These are phyloP conservation scores for Pulveroboletus sp. DNA, from an alignment of 768 basidiomycete genomes.

Conservation along the genomic window DNA sequence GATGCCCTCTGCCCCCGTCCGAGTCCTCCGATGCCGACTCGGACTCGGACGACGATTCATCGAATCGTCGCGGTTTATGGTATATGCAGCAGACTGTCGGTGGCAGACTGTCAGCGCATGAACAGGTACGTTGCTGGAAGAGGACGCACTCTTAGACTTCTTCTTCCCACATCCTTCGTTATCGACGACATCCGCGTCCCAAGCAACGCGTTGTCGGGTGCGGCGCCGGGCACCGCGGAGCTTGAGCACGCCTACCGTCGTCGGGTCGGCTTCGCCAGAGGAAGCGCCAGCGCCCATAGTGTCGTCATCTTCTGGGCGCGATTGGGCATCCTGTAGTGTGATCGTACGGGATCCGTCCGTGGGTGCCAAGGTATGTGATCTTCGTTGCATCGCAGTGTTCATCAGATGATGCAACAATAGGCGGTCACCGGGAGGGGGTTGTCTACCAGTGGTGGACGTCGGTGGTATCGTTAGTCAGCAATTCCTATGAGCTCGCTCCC, in stretches of 20 bases:
- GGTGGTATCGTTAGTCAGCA: constrained; percentile 26
- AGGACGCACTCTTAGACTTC: constrained; percentile 90
- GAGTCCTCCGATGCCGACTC: constrained; percentile 41
- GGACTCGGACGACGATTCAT: constrained; percentile 74
- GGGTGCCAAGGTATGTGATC: constrained; percentile 40
- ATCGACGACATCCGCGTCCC: constrained; percentile 84
- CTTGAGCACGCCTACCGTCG: constrained; percentile 48
- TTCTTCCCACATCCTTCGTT: constrained; percentile 89
- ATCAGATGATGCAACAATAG: constrained; percentile 10
- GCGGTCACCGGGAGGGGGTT: no score
- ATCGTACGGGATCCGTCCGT: constrained; percentile 54
- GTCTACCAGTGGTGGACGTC: no score
- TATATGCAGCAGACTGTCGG: constrained; percentile 92
- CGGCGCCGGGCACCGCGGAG: constrained; percentile 52
- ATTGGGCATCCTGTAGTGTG: constrained; percentile 40
- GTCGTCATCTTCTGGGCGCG: constrained; percentile 27
- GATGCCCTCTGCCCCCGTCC: constrained; percentile 1
- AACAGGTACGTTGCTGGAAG: not conserved
- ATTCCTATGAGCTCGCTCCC: no score
- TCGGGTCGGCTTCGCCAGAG: constrained; percentile 17
- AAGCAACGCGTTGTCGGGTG: constrained; percentile 60
- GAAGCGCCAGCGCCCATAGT: constrained; percentile 12
- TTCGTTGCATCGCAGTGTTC: constrained; percentile 23
- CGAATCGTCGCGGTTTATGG: constrained; percentile 73
- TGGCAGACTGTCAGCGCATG: not conserved